Evolutionary conservation across 257 asterid species (phyloP).

Genomic region (Rhazya stricta): DNA sequence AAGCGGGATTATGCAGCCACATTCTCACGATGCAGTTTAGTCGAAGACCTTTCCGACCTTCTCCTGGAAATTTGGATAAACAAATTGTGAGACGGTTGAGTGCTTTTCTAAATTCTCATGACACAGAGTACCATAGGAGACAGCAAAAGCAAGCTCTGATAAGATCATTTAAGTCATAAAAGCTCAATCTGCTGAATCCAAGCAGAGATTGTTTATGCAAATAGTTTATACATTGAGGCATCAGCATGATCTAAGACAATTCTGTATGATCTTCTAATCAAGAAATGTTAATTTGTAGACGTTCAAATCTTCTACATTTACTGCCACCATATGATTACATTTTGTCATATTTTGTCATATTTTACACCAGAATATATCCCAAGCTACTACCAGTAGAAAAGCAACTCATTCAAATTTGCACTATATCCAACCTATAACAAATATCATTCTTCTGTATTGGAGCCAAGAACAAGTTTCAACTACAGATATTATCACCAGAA

Average conservation of each 20-base stretch:
- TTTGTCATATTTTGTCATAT: not conserved
- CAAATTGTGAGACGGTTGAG: not conserved
- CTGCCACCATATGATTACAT: not conserved
- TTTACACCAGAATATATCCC: not conserved
- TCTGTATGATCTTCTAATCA: not conserved
- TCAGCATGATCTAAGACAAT: not conserved
- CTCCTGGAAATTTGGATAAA: constrained; percentile 38
- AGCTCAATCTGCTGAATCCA: not conserved
- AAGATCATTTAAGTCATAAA: not conserved
- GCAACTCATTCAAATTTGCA: not conserved
- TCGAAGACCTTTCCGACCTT: constrained; percentile 25
- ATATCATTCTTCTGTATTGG: not conserved
- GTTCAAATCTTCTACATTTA: not conserved
- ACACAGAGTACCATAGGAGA: not conserved
- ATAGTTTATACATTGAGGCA: not conserved
- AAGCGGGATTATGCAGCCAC: constrained; percentile 37
- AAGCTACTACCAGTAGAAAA: not conserved
- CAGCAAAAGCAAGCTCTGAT: not conserved
- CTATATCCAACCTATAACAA: not conserved
- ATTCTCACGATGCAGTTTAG: constrained; percentile 25
- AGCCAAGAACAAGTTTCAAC: not conserved
- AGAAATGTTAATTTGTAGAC: not conserved
- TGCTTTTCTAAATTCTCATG: not conserved
- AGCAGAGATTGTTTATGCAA: not conserved
- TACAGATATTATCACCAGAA: not conserved